These are phyloP conservation scores for Eleusine coracana DNA, from an alignment of 176 grass and related monocot genomes.

Conservation along the genomic window DNA sequence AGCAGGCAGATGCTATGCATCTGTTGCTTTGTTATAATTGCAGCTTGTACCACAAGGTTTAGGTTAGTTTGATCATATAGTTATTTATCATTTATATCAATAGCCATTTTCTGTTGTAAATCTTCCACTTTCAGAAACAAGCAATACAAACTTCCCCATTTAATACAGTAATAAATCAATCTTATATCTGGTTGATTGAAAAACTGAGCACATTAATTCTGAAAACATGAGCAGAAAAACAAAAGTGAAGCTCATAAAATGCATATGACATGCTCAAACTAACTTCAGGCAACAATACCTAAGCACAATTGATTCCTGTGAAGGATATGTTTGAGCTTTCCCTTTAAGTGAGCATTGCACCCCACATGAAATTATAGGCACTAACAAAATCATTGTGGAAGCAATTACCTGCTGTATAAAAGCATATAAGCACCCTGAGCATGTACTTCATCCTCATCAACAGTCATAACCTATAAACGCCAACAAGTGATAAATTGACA, in stretches of 20 bases:
- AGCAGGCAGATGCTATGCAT: not conserved
- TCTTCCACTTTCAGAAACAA: not conserved
- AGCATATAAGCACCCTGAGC: conserved; percentile 99
- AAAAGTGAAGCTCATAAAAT: conserved; percentile 19
- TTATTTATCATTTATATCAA: not conserved
- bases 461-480: conserved; percentile 65
- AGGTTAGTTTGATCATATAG: not conserved
- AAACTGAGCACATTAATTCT: conserved; percentile 18
- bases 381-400: conserved; percentile 16
- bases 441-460: conserved; percentile 87
- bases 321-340: conserved; percentile 9
- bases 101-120: not conserved
- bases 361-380: conserved; percentile 8
- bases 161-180: not conserved
- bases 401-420: conserved; percentile 79
- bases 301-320: conserved; percentile 26
- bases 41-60: conserved; percentile 1
- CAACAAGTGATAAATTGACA: conserved; percentile 31
- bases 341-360: conserved; percentile 1
- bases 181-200: conserved; percentile 19
- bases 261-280: conserved; percentile 26
- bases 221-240: conserved; percentile 11
- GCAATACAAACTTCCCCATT: conserved; percentile 20
- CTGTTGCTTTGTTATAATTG: not conserved
- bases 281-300: conserved; percentile 20